Percentiles rank a stretch among this genome's conserved stretches.
Conservation (phyloP, 805 yeast genomes). For the Teunomyces cretensis region DNA sequence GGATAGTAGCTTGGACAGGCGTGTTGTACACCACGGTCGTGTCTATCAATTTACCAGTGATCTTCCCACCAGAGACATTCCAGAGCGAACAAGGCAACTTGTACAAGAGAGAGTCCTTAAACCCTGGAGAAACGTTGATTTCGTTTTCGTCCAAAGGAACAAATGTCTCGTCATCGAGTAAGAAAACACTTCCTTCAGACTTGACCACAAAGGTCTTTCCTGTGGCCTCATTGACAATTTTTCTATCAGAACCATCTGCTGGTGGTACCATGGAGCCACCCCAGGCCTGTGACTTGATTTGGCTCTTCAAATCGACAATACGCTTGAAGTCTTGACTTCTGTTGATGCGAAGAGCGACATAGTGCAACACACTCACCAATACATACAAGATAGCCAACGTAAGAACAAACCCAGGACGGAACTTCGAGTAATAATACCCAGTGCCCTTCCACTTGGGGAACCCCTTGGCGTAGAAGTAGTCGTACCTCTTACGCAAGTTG, state of each 20-base stretch:
- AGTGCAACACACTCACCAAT: constrained; percentile 59
- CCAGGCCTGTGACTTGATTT: constrained; percentile 57
- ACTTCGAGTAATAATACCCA: constrained; percentile 63
- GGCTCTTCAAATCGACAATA: constrained; percentile 49
- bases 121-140: constrained; percentile 44
- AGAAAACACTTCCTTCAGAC: constrained; percentile 55
- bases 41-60: constrained; percentile 17
- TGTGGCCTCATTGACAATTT: constrained; percentile 37
- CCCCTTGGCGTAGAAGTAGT: constrained; percentile 77
- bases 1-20: constrained; percentile 26
- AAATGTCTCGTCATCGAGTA: constrained; percentile 39
- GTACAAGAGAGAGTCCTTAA: constrained; percentile 48
- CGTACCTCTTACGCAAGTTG: constrained; percentile 67
- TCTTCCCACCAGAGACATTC: constrained; percentile 45
- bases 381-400: constrained; percentile 52
- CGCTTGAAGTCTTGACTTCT: constrained; percentile 58
- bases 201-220: constrained; percentile 57
- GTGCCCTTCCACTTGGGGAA: constrained; percentile 81
- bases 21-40: constrained; percentile 18
- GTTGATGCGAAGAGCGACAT: constrained; percentile 51
- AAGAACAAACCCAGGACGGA: constrained; percentile 61
- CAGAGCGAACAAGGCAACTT: constrained; percentile 43
- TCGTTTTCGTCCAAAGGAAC: constrained; percentile 48
- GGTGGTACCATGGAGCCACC: constrained; percentile 50
- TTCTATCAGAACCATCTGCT: constrained; percentile 49